Percentiles rank a stretch among this genome's conserved stretches.
phyloP scores from a whole-genome alignment of 345 rosid genomes.

The Theobroma cacao region DNA sequence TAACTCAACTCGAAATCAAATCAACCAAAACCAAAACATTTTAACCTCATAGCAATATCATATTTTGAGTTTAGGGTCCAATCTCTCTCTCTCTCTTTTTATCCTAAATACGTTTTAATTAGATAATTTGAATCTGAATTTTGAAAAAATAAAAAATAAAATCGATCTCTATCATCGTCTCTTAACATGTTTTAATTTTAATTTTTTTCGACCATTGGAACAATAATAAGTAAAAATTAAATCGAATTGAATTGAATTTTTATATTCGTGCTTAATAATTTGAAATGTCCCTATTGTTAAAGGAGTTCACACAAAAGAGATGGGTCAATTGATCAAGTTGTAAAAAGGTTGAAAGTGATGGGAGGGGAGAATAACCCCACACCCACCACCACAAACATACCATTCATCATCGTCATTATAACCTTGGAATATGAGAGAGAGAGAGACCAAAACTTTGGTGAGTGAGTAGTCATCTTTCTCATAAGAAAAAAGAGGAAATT shows the following conservation, averaged over 20 bases:
- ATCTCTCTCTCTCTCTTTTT: too few relatives aligned
- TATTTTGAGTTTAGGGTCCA: too few relatives aligned
- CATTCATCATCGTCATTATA: constrained; percentile 33
- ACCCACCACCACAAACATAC: constrained; percentile 54
- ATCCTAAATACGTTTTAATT: too few relatives aligned
- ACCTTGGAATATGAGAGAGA: constrained; percentile 10
- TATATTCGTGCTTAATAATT: not conserved
- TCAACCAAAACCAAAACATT: too few relatives aligned
- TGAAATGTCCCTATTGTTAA: constrained; percentile 21
- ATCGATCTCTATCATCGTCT: too few relatives aligned
- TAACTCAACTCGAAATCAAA: not conserved
- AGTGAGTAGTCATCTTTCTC: not conserved
- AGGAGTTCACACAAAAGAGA: constrained; percentile 10
- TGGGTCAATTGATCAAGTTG: constrained; percentile 24
- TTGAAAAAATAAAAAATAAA: too few relatives aligned
- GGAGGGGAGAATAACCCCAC: constrained; percentile 31
- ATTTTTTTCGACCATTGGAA: too few relatives aligned
- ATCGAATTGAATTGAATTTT: not conserved
- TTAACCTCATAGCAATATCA: too few relatives aligned
- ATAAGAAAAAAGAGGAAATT: not conserved
- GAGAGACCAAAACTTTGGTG: not conserved
- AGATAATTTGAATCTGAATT: too few relatives aligned
- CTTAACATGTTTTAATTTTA: too few relatives aligned
- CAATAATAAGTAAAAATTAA: not conserved
- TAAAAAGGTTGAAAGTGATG: constrained; percentile 62